Evolutionary conservation across 371 early-diverging fungal species (phyloP), one percentile per base, ranked within the genome.

Genomic region (Actinomucor elegans): DNA sequence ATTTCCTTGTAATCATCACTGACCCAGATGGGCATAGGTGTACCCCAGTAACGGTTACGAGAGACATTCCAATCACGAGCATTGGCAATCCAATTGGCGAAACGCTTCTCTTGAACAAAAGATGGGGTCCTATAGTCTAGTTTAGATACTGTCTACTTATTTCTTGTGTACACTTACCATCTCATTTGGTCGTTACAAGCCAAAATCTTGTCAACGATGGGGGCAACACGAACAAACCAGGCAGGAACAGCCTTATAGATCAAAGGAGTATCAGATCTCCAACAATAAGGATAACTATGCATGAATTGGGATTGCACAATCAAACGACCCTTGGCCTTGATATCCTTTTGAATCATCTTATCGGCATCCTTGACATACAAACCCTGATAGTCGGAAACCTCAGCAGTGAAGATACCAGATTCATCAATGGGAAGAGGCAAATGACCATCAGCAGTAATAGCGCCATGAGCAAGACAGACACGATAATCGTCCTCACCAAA

Each of bases 401-500:
- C 89, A 6, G 66, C 71, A 36, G 94, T 96, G 76, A 96, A 98
- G 48, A 71, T 67, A 53, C 99, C 99, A 44, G 84, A 81, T 44
- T 96, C 99, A 67, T 99, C 92, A 41, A 99, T 81, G 32, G 99
- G 99, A 77, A 93, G 97, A 15, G 98, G 98, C 26, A 92, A 72
- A 44, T 86, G 87, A 51, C 93, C 94, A 69, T 96, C 97, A 12
- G 83, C 81, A 8, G 83, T 73, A 46, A 99, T 89, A 45, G 99
- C 84, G 18, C 88, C 88, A 63, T 96, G 65, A 23, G 67, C 84
- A 18, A 94, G 58, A 80, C 97, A 98, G 23, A 96, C 94, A 52
- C 99, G 94, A 85, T 94, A 94, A 90, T 99, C 99, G 83, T 99
- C 99, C 75, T 99, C 99, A 83, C 99, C 99, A 86, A 99, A 99